These are phyloP conservation scores for Pythium scleroteichum DNA, from an alignment of 352 stramenopile species.

Conservation along the genomic window DNA sequence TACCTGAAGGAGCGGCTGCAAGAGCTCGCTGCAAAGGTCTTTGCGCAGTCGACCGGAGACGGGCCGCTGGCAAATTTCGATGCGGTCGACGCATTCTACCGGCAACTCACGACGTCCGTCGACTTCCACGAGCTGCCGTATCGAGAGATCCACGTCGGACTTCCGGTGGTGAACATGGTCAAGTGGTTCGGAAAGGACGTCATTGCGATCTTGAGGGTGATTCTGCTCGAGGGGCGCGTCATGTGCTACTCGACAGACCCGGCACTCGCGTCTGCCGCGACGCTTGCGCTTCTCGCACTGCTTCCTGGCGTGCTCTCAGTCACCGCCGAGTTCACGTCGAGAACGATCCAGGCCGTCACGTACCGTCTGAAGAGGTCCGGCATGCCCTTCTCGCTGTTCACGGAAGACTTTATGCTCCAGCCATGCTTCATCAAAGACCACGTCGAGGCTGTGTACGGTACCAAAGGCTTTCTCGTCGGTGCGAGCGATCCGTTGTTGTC, in stretches of 20 bases:
- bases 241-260: slow-evolving; percentile 72
- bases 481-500: slow-evolving; percentile 55
- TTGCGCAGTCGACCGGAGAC: slow-evolving; percentile 29
- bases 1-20: slow-evolving; percentile 43
- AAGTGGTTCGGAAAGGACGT: slow-evolving; percentile 57
- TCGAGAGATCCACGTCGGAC: slow-evolving; percentile 33
- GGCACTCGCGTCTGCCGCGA: slow-evolving; percentile 50
- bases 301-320: slow-evolving; percentile 48
- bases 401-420: slow-evolving; percentile 45
- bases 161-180: slow-evolving; percentile 53
- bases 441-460: slow-evolving; percentile 31
- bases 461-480: slow-evolving; percentile 51
- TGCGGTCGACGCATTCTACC: slow-evolving; percentile 37
- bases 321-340: slow-evolving; percentile 34
- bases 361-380: slow-evolving; percentile 44
- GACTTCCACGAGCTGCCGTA: slow-evolving; percentile 48
- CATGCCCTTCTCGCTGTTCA: slow-evolving; percentile 45
- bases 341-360: slow-evolving; percentile 43
- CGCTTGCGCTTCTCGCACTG: slow-evolving; percentile 54
- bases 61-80: slow-evolving; percentile 25
- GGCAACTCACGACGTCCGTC: slow-evolving; percentile 11
- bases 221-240: slow-evolving; percentile 76
- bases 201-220: slow-evolving; percentile 60
- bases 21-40: slow-evolving; percentile 34
- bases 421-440: slow-evolving; percentile 47